Evolutionary conservation across 345 rosid genomes (phyloP).

Genomic region (Theobroma cacao): DNA sequence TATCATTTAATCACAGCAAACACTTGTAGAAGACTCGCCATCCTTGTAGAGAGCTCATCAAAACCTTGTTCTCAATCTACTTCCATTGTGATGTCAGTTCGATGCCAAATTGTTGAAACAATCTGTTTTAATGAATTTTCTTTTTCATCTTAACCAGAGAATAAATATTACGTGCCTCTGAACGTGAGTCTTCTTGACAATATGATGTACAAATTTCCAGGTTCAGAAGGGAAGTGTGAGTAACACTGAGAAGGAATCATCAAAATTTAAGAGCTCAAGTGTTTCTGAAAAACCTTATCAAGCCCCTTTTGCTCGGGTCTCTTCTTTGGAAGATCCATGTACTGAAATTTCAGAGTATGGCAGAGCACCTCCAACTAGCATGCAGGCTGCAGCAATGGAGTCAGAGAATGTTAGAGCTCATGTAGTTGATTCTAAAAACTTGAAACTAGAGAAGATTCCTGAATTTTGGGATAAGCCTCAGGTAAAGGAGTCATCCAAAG

Average conservation of each 20-base stretch:
- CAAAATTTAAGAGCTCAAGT: slow-evolving; percentile 34
- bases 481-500: slow-evolving; percentile 65
- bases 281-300: slow-evolving; percentile 52
- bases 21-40: not conserved
- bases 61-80: not conserved
- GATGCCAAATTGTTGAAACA: not conserved
- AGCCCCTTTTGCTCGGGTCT: slow-evolving; percentile 74
- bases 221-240: slow-evolving; percentile 36
- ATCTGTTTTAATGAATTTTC: slow-evolving; percentile 1
- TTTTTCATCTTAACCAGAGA: slow-evolving; percentile 7
- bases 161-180: not conserved
- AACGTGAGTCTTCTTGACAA: slow-evolving; percentile 8
- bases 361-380: slow-evolving; percentile 48
- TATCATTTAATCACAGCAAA: not conserved
- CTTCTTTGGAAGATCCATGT: slow-evolving; percentile 72
- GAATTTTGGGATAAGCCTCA: slow-evolving; percentile 58
- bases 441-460: slow-evolving; percentile 54
- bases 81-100: not conserved
- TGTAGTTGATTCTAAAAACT: slow-evolving; percentile 33
- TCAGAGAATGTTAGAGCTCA: slow-evolving; percentile 43
- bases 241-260: slow-evolving; percentile 37
- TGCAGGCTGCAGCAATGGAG: slow-evolving; percentile 27
- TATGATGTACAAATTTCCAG: slow-evolving; percentile 35
- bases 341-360: slow-evolving; percentile 51
- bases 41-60: not conserved